Evolutionary conservation across 129 eudicot genomes (phyloP), one percentile per base, ranked within the genome.

Genomic region (Centaurea solstitialis): DNA sequence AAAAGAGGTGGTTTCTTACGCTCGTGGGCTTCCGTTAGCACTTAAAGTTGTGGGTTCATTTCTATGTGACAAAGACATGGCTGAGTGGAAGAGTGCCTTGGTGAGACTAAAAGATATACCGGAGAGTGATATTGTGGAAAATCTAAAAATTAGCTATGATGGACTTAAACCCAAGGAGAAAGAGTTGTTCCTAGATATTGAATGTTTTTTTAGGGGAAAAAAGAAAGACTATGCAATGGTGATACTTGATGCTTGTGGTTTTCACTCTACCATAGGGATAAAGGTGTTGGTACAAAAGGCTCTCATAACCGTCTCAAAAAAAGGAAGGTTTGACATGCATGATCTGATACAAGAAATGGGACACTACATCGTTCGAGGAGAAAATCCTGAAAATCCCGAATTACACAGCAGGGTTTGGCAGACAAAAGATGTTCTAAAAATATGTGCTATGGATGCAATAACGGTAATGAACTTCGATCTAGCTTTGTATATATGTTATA

Each of bases 211-310:
- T 39, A 43, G 70, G 43, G 75, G 70, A 30, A 2, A 3, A 23
- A 2, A 9, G 4, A 77, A 77, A 72, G 28, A 71, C 43, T 2
- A 4, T 15, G 67, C 75, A 13, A 53, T 83, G 41, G 28, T 13
- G 11, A 74, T 45, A n/a, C 53, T 83, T 20, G 70, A 83, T 26
- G 86, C 72, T 24, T 83, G 47, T 64, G 75, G 57, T n/a, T 68
- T 73, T 40, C 73, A 69, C 50, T 73, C 86, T 41, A 38, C 39
- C 57, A 77, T 77, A 62, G 79, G 82, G 24, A 22, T 83, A 12
- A 47, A 66, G 72, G 76, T 30, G 33, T 74, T 84, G 76, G 23
- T 53, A 15, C 67, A 59, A 23, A 41, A 26, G 70, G 68, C 70
- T 35, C 82, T 79, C 40, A 70, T 79, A 70, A 70, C 59, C 22